A percentile compares a stretch with the other conserved stretches of the same genome.
Evolutionary conservation across 2,329 filamentous ascomycete genomes (phyloP).

Genomic region (Calonectria naviculata): DNA sequence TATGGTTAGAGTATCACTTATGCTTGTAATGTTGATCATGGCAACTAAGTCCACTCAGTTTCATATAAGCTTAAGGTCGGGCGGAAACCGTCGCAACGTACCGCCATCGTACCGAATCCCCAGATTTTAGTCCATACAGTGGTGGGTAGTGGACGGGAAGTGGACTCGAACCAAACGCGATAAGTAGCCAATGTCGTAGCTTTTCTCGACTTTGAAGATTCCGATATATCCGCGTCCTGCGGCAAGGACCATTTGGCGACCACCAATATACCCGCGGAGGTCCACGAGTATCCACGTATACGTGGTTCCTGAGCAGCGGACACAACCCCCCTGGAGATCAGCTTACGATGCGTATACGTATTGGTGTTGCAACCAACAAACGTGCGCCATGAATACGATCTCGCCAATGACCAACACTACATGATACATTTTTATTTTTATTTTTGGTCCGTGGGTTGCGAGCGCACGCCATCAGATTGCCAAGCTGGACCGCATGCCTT

Average conservation of each 20-base stretch:
- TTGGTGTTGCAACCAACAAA: not conserved
- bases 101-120: not conserved
- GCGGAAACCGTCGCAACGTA: not conserved
- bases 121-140: not conserved
- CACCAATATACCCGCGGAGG: not conserved
- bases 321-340: not conserved
- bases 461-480: constrained; percentile 1
- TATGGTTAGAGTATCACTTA: too few relatives aligned
- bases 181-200: not conserved
- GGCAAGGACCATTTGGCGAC: not conserved
- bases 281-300: not conserved
- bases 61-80: not conserved
- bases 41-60: not conserved
- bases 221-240: not conserved
- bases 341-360: not conserved
- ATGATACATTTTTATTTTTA: too few relatives aligned
- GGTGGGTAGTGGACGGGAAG: not conserved
- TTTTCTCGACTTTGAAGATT: not conserved
- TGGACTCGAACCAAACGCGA: not conserved
- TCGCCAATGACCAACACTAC: not conserved
- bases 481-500: not conserved
- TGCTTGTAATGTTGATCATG: not conserved
- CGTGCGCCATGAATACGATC: not conserved
- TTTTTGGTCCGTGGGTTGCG: not conserved
- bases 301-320: not conserved